A percentile compares a stretch with the other conserved stretches of the same genome.
phyloP scores from a whole-genome alignment of 2,329 filamentous ascomycete genomes.

The Nothophoma quercina region DNA sequence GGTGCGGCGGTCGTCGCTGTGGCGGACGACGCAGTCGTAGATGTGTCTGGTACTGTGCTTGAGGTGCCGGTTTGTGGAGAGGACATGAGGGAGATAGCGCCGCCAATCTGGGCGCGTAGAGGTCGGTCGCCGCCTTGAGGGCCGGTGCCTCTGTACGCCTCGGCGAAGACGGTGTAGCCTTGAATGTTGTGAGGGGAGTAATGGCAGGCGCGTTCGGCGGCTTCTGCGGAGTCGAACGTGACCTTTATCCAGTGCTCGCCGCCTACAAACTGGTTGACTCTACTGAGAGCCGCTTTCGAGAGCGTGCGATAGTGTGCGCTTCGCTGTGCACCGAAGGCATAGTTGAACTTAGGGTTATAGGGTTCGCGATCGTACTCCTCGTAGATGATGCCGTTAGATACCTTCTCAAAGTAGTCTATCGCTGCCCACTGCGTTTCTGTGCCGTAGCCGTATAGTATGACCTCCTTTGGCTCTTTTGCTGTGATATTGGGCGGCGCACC shows the following conservation, averaged over 20 bases:
- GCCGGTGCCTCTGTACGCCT: slow-evolving; percentile 55
- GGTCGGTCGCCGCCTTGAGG: slow-evolving; percentile 53
- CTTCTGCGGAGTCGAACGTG: slow-evolving; percentile 59
- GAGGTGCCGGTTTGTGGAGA: slow-evolving; percentile 47
- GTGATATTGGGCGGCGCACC: slow-evolving; percentile 47
- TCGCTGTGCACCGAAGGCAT: slow-evolving; percentile 73
- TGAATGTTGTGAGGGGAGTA: slow-evolving; percentile 57
- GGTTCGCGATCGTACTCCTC: slow-evolving; percentile 92
- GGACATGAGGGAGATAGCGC: slow-evolving; percentile 35
- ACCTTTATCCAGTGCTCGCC: slow-evolving; percentile 87
- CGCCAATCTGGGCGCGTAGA: slow-evolving; percentile 49
- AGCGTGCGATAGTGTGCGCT: slow-evolving; percentile 73
- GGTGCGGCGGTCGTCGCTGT: slow-evolving; percentile 25
- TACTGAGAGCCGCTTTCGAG: slow-evolving; percentile 74
- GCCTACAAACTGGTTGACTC: slow-evolving; percentile 82
- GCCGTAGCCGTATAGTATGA: slow-evolving; percentile 84
- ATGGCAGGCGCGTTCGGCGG: slow-evolving; percentile 58
- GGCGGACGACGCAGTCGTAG: slow-evolving; percentile 52
- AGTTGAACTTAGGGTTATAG: slow-evolving; percentile 75
- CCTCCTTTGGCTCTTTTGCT: slow-evolving; percentile 71
- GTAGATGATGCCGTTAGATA: slow-evolving; percentile 81
- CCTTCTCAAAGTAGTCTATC: slow-evolving; percentile 84
- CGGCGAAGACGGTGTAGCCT: slow-evolving; percentile 58
- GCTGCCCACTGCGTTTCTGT: slow-evolving; percentile 78
- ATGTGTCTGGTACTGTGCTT: slow-evolving; percentile 44